Evolutionary conservation across 371 early-diverging fungal species (phyloP).

Genomic region (Mucor lusitanicus): DNA sequence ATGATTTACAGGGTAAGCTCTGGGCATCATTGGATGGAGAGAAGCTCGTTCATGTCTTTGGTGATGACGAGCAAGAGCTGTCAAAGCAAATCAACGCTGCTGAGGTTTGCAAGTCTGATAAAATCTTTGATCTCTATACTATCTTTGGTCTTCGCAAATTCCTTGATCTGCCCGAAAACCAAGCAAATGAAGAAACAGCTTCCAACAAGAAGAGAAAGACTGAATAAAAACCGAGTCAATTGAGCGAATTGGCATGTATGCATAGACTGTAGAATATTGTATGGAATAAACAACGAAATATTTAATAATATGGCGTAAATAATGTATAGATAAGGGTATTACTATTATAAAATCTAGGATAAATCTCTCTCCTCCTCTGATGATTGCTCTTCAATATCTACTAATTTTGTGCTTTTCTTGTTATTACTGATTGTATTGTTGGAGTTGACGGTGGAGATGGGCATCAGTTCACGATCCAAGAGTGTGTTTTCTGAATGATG

Average conservation of each 20-base stretch:
- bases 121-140: constrained; percentile 51
- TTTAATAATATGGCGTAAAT: background rate
- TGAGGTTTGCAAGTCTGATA: constrained; percentile 44
- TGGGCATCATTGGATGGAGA: constrained; percentile 36
- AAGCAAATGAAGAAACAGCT: constrained; percentile 23
- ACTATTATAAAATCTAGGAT: constrained; percentile 13
- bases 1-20: constrained; percentile 31
- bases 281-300: constrained; percentile 3
- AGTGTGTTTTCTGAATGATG: constrained; percentile 8
- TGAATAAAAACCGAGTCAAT: constrained; percentile 6
- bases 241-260: background rate
- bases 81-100: constrained; percentile 44
- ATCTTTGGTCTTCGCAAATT: constrained; percentile 61
- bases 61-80: constrained; percentile 19
- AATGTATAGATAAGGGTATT: background rate
- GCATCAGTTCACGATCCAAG: constrained; percentile 33
- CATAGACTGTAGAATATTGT: background rate
- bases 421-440: constrained; percentile 1
- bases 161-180: constrained; percentile 40
- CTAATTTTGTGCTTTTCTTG: constrained; percentile 7
- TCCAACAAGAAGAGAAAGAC: constrained; percentile 41
- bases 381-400: constrained; percentile 30
- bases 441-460: constrained; percentile 12
- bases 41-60: constrained; percentile 1
- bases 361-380: constrained; percentile 24